Evolutionary conservation across 108 stramenopile species (phyloP).

Genomic region (Skeletonema grethae): DNA sequence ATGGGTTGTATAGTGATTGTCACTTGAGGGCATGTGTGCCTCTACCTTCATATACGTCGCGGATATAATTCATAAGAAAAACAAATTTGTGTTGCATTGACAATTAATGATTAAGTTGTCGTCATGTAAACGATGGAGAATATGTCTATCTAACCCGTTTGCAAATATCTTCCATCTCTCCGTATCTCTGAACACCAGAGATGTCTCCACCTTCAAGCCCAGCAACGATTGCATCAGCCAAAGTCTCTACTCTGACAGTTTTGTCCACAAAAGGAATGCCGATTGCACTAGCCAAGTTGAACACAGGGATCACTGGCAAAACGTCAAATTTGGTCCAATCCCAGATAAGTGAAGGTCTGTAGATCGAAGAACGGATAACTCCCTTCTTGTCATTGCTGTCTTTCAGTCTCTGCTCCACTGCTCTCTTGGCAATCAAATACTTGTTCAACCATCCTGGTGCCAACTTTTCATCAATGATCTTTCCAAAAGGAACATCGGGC

Average conservation of each 20-base stretch:
- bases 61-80: constrained; percentile 5
- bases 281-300: constrained; percentile 67
- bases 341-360: constrained; percentile 81
- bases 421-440: constrained; percentile 76
- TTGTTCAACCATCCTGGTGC: constrained; percentile 78
- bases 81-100: neutral
- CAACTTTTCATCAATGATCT: constrained; percentile 55
- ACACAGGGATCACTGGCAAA: constrained; percentile 66
- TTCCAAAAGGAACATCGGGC: constrained; percentile 76
- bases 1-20: neutral
- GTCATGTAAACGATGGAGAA: neutral
- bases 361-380: constrained; percentile 62
- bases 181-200: constrained; percentile 53
- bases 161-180: constrained; percentile 52
- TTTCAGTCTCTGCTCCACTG: constrained; percentile 63
- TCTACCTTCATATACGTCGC: neutral
- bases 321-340: constrained; percentile 78
- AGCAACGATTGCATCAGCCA: constrained; percentile 80
- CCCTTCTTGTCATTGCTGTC: constrained; percentile 29
- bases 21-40: neutral
- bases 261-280: constrained; percentile 87
- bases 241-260: constrained; percentile 76
- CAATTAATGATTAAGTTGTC: neutral
- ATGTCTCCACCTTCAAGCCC: constrained; percentile 50
- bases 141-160: constrained; percentile 31